Conservation (phyloP, 192 early-diverging fungal species). For the Coemansia asiatica region DNA sequence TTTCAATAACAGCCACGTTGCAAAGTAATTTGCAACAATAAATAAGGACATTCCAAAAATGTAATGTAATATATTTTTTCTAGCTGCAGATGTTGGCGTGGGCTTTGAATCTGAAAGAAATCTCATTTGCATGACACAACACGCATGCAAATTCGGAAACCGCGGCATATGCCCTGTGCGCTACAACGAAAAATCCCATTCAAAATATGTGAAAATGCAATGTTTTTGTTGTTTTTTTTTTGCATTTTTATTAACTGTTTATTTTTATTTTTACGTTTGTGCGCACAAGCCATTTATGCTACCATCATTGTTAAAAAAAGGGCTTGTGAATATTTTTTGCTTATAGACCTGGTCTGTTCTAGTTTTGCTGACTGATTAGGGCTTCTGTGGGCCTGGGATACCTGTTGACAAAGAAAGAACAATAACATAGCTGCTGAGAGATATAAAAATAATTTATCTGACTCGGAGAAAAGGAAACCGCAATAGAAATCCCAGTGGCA, state of each 20-base stretch:
- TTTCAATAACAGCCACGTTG: too few species aligned
- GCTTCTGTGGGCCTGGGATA: not conserved
- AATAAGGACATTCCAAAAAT: not conserved
- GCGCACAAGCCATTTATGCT: not conserved
- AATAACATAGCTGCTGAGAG: not conserved
- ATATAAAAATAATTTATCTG: too few species aligned
- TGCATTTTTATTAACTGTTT: too few species aligned
- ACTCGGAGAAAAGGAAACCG: too few species aligned
- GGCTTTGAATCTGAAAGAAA: not conserved
- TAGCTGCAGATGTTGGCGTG: too few species aligned
- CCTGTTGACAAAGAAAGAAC: not conserved
- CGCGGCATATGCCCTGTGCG: not conserved
- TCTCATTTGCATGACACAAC: not conserved
- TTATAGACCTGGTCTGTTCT: not conserved
- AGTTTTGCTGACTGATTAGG: not conserved
- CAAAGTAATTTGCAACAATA: not conserved
- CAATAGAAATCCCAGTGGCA: too few species aligned
- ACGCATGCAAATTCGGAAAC: not conserved
- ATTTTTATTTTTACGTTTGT: not conserved
- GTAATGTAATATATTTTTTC: too few species aligned
- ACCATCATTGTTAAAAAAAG: not conserved
- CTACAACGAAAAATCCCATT: too few species aligned
- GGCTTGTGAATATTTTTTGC: too few species aligned
- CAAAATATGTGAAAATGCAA: constrained; percentile 12
- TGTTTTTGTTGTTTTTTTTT: not conserved